phyloP scores from a whole-genome alignment of 106 monocot species.

The Dendrobium chrysotoxum region DNA sequence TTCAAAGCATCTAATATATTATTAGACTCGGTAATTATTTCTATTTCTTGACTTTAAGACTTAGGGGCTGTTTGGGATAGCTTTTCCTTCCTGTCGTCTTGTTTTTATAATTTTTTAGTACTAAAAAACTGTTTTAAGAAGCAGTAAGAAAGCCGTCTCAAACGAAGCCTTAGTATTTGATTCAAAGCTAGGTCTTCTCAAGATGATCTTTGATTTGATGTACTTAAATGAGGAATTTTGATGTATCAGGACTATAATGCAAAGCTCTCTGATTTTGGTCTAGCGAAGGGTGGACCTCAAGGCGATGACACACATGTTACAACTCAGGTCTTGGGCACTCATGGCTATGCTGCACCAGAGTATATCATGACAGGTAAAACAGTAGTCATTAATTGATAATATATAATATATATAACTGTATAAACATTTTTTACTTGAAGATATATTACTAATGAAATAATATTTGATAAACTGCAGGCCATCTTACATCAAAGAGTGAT shows the following conservation, averaged over 20 bases:
- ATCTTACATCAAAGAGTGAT: conserved; percentile 66
- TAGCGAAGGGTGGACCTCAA: conserved; percentile 22
- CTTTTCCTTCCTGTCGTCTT: no score
- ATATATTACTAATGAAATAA: no score
- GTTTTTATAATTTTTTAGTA: no score
- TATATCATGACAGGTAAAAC: conserved; percentile 25
- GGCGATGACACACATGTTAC: conserved; percentile 22
- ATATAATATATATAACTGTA: neutral
- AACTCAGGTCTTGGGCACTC: conserved; percentile 21
- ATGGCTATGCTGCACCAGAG: conserved; percentile 19
- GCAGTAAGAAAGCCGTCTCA: no score
- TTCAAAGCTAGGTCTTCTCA: no score
- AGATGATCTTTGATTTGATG: no score
- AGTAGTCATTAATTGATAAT: neutral
- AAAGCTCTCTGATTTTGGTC: conserved; percentile 27
- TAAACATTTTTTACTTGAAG: neutral
- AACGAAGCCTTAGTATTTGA: no score
- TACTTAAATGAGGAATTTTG: neutral
- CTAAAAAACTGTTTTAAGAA: no score
- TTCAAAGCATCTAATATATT: conserved; percentile 86
- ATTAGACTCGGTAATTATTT: conserved; percentile 41
- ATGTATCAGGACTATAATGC: conserved; percentile 15
- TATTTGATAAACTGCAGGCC: conserved; percentile 9
- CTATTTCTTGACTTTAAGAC: neutral
- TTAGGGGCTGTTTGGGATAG: no score